Percentiles rank a stretch among this genome's conserved stretches.
Evolutionary conservation across 2,329 filamentous ascomycete species (phyloP).

Genomic region (Daldinia eschscholtzii): DNA sequence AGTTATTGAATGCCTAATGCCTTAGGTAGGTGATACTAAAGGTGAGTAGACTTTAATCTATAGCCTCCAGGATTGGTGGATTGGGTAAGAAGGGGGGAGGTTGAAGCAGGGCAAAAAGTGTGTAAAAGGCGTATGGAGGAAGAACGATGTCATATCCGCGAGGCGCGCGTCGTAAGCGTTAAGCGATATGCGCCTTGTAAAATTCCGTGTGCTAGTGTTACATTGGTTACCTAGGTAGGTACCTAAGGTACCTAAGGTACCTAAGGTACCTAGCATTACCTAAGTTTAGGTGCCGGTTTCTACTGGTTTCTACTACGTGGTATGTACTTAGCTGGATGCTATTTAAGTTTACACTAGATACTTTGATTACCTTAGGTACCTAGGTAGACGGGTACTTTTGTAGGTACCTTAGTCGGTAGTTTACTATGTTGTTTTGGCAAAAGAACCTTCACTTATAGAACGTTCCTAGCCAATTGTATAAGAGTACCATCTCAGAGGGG

Average conservation of each 20-base stretch:
- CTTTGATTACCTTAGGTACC: background rate
- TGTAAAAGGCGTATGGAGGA: conserved; percentile 12
- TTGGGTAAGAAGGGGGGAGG: conserved; percentile 2
- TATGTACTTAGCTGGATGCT: no score
- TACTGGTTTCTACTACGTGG: no score
- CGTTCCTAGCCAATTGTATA: no score
- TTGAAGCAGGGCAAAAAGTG: conserved; percentile 4
- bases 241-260: no score
- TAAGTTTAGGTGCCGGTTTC: conserved; percentile 9
- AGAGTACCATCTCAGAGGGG: background rate
- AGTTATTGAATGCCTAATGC: conserved; percentile 2
- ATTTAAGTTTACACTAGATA: no score
- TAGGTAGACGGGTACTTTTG: background rate
- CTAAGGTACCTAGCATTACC: conserved; percentile 13
- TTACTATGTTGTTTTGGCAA: background rate
- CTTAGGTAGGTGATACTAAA: background rate
- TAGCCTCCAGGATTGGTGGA: conserved; percentile 14
- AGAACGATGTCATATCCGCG: conserved; percentile 30
- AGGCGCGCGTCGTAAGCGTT: conserved; percentile 33
- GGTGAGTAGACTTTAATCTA: background rate
- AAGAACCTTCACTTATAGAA: background rate
- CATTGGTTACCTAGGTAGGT: conserved; percentile 6
- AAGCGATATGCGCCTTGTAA: conserved; percentile 41
- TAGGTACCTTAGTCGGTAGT: no score
- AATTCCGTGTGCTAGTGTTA: conserved; percentile 19